phyloP scores from a whole-genome alignment of 2,329 filamentous ascomycete species.

The Pyricularia pennisetigena region DNA sequence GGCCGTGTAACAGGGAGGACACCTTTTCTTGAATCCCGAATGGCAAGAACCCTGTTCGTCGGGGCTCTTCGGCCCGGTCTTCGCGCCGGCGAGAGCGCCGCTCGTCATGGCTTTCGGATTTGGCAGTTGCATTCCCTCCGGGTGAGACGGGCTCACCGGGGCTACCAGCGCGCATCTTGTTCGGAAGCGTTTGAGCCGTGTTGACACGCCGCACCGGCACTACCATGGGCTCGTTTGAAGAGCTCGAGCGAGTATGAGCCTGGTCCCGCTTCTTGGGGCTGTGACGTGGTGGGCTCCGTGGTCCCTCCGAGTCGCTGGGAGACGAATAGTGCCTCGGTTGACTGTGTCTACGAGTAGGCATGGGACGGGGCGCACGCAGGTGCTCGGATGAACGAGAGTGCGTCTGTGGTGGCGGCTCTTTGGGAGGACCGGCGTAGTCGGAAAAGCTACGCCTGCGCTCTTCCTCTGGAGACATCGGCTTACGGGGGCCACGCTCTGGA shows the following conservation, averaged over 20 bases:
- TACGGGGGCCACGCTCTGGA: conserved; percentile 3
- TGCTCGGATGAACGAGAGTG: conserved; percentile 18
- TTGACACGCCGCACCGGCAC: conserved; percentile 21
- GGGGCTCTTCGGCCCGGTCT: conserved; percentile 22
- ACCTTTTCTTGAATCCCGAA: conserved; percentile 12
- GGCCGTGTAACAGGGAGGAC: conserved; percentile 29
- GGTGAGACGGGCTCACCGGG: conserved; percentile 17
- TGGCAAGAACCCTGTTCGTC: conserved; percentile 6
- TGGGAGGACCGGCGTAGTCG: conserved; percentile 28
- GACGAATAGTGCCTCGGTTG: conserved; percentile 34
- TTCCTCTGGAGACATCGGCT: conserved; percentile 12
- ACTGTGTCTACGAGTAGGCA: conserved; percentile 33
- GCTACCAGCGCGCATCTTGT: background rate
- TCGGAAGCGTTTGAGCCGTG: background rate
- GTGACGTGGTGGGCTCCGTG: conserved; percentile 13
- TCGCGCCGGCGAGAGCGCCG: conserved; percentile 3
- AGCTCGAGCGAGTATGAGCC: conserved; percentile 12
- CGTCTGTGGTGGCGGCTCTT: conserved; percentile 1
- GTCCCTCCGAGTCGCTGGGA: conserved; percentile 30
- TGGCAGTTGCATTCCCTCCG: background rate
- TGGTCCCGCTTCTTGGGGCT: conserved; percentile 12
- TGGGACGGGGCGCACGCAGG: conserved; percentile 22
- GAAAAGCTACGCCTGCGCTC: conserved; percentile 37
- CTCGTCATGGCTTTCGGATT: background rate
- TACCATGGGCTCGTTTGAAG: conserved; percentile 17